A percentile compares a stretch with the other conserved stretches of the same genome.
These are phyloP conservation scores for Phytophthora sansomeana DNA, from an alignment of 352 stramenopile genomes.

Conservation along the genomic window DNA sequence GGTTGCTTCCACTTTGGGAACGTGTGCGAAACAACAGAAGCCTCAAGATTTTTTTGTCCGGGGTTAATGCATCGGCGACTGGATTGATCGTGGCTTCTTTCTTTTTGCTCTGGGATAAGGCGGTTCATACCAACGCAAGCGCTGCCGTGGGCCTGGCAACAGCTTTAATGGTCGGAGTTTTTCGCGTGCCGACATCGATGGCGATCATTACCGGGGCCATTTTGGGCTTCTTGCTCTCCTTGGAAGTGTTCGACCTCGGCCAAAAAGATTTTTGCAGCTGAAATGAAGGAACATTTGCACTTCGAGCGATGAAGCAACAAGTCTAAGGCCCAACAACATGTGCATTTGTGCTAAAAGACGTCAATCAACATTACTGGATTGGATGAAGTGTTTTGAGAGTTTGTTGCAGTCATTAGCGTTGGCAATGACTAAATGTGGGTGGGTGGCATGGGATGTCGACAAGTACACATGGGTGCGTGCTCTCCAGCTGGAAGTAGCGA, in stretches of 20 bases:
- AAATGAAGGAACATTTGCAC: constrained; percentile 2
- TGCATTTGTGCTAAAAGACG: constrained; percentile 4
- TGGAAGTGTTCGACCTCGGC: constrained; percentile 56
- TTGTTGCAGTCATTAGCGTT: too few relatives aligned
- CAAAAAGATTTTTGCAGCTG: constrained; percentile 60
- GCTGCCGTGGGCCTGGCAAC: constrained; percentile 89
- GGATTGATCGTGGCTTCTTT: constrained; percentile 92
- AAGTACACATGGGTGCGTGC: constrained; percentile 5
- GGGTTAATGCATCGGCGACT: constrained; percentile 92
- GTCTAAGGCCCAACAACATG: neutral
- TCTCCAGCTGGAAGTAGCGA: constrained; percentile 24
- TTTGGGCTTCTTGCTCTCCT: constrained; percentile 61
- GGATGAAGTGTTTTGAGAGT: neutral
- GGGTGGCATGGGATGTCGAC: neutral
- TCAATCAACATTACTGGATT: neutral
- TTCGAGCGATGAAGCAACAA: neutral
- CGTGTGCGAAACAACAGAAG: constrained; percentile 82
- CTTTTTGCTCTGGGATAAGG: constrained; percentile 90
- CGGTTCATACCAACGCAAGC: constrained; percentile 79
- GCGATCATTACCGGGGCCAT: constrained; percentile 64
- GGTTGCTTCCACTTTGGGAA: constrained; percentile 93
- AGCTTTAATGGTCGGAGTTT: constrained; percentile 82
- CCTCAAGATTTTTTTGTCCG: constrained; percentile 91
- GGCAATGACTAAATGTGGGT: too few relatives aligned
- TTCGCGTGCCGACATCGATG: constrained; percentile 70